These are phyloP conservation scores for Paratinospora sagittata DNA, from an alignment of 164 flowering plant species.

Conservation along the genomic window DNA sequence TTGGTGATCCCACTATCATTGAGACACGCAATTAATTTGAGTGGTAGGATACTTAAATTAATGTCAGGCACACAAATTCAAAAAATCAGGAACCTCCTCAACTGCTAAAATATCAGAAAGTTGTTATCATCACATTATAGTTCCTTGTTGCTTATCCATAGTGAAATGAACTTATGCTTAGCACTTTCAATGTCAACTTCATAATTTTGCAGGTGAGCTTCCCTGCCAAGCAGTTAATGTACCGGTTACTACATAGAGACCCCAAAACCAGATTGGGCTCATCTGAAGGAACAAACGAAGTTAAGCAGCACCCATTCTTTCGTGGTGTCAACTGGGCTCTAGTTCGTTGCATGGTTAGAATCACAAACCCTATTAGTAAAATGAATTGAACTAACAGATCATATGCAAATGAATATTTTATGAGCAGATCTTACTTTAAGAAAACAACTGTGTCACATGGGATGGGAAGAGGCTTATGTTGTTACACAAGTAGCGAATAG, in stretches of 20 bases:
- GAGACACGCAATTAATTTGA: too few species aligned
- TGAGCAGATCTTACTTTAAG: not conserved
- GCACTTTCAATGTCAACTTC: not conserved
- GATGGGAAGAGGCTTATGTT: not conserved
- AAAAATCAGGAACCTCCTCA: too few species aligned
- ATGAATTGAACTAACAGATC: not conserved
- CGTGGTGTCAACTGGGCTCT: conserved; percentile 92
- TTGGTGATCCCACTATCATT: too few species aligned
- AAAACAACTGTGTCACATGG: too few species aligned
- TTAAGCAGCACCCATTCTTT: conserved; percentile 87
- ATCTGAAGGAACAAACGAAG: conserved; percentile 85
- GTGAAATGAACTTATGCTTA: not conserved
- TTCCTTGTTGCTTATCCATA: not conserved
- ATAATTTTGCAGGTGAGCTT: conserved; percentile 63
- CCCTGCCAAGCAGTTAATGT: conserved; percentile 68
- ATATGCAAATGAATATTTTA: not conserved
- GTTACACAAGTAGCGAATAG: too few species aligned
- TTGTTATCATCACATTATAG: not conserved
- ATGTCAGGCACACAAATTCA: too few species aligned
- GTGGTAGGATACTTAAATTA: too few species aligned
- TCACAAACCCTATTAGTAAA: conserved; percentile 3
- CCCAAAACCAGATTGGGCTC: conserved; percentile 78
- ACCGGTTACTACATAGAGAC: conserved; percentile 69
- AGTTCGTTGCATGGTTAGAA: conserved; percentile 77
- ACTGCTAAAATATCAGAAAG: not conserved